Conservation (phyloP, 352 stramenopile species). For the Peronosclerospora sorghi region DNA sequence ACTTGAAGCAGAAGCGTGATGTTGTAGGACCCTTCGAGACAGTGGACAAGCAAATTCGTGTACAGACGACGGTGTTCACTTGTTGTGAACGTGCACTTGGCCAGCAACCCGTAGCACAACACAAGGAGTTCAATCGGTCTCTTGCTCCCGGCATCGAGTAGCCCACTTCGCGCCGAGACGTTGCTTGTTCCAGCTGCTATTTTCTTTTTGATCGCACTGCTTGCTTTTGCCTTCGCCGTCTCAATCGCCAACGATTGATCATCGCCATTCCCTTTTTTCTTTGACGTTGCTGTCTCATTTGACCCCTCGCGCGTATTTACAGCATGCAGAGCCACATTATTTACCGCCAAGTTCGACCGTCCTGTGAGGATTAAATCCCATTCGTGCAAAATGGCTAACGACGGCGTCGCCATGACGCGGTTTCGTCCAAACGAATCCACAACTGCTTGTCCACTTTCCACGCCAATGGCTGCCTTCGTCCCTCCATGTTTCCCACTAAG, state of each 20-base stretch:
- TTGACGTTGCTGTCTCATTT: conserved; percentile 35
- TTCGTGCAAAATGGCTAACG: conserved; percentile 73
- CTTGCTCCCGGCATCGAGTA: conserved; percentile 25
- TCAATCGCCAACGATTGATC: conserved; percentile 22
- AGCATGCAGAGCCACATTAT: conserved; percentile 64
- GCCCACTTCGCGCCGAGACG: conserved; percentile 12
- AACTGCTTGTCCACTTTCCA: conserved; percentile 29
- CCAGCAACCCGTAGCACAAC: conserved; percentile 63
- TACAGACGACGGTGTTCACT: conserved; percentile 68
- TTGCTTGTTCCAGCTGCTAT: conserved; percentile 8
- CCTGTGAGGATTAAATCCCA: conserved; percentile 66
- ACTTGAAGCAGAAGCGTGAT: conserved; percentile 76
- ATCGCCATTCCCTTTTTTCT: conserved; percentile 33
- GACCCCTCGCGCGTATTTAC: conserved; percentile 49
- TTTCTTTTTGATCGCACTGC: conserved; percentile 37
- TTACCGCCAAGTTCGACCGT: conserved; percentile 65
- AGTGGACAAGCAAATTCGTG: conserved; percentile 77
- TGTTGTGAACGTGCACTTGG: conserved; percentile 68
- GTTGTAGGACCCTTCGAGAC: conserved; percentile 76
- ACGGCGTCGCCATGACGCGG: conserved; percentile 81
- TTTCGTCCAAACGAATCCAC: conserved; percentile 72
- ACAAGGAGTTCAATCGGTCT: conserved; percentile 74
- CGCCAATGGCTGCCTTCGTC: conserved; percentile 20
- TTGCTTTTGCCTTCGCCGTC: conserved; percentile 6
- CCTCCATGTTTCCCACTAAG: conserved; percentile 15